Base-by-base conservation (phyloP, 2,329 filamentous ascomycete genomes). In the Sporothrix dimorphospora region DNA sequence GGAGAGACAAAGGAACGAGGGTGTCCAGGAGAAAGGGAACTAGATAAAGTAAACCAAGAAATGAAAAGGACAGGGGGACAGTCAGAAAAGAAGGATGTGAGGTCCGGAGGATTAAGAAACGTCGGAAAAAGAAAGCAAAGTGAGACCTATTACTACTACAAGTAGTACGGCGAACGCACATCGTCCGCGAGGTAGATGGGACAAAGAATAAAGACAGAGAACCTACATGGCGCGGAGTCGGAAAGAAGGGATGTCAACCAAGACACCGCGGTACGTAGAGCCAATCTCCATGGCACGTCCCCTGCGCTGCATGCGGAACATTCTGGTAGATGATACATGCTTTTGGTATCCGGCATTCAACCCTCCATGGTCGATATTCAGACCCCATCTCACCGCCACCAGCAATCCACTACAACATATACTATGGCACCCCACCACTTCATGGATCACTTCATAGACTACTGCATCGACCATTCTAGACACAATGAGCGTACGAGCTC, bases 201-300 rank as follows among this genome's bases (percentile, higher is more conserved):
- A 70, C 68, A 70, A 59, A 61, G 42, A 53, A 65, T 40, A 70
- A 11, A 63, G 24, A 69, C 61, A 70, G 53, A 53, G 45, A 6
- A 8, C 53, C 16, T 40, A 4, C 19, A n/a, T 9, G 55, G 30
- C 8, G 27, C 27, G 40, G 19, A 40, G 30, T 14, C 4, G 21
- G 55, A n/a, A 59, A n/a, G 30, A 16, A 34, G 16, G 8, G 19
- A 16, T n/a, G 24, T 40, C 59, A 55, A 27, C 51, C 51, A 55
- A 55, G 27, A 27, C 59, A 27, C n/a, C 19, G 42, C 12, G 30
- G 6, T 4, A 42, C 57, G 6, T 4, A 6, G 9, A 27, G 34
- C 9, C 34, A 30, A 21, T 42, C 57, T 11, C 27, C 53, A n/a
- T 34, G 27, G 53, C n/a, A 42, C 11, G 57, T 61, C 57, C n/a